Percentiles rank a stretch among this genome's conserved stretches.
phyloP scores from a whole-genome alignment of 352 stramenopile species.

The Globisporangium barbulae region DNA sequence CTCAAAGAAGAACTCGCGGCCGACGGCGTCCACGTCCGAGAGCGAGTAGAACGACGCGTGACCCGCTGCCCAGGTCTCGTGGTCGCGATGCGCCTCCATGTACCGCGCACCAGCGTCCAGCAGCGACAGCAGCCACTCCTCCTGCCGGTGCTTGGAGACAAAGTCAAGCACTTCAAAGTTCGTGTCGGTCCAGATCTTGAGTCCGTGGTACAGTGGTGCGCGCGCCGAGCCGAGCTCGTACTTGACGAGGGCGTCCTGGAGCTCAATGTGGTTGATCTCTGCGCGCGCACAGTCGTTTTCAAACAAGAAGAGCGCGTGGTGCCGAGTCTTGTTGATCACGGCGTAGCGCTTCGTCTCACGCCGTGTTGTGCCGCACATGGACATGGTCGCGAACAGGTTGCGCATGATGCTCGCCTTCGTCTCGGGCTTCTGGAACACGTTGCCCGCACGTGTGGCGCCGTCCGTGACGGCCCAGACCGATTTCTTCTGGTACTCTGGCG shows the following conservation, averaged over 20 bases:
- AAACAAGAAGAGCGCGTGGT: slow-evolving; percentile 21
- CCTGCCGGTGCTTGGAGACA: slow-evolving; percentile 15
- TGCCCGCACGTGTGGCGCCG: slow-evolving; percentile 26
- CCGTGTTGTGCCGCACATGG: slow-evolving; percentile 1
- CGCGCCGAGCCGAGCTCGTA: slow-evolving; percentile 13
- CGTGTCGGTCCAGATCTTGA: slow-evolving; percentile 15
- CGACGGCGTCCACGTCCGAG: slow-evolving; percentile 9
- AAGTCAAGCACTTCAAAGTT: slow-evolving; percentile 16
- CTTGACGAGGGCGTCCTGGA: slow-evolving; percentile 15
- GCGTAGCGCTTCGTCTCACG: slow-evolving; percentile 16
- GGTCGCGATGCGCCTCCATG: slow-evolving; percentile 9
- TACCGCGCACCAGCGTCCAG: slow-evolving; percentile 18
- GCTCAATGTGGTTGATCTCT: slow-evolving; percentile 12
- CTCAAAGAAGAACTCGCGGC: slow-evolving; percentile 20
- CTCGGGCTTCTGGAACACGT: slow-evolving; percentile 21
- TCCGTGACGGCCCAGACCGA: slow-evolving; percentile 39
- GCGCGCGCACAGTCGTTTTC: slow-evolving; percentile 14
- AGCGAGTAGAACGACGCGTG: slow-evolving; percentile 20
- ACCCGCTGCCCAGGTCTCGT: not conserved
- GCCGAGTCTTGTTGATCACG: slow-evolving; percentile 21
- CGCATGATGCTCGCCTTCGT: not conserved
- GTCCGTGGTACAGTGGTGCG: slow-evolving; percentile 11
- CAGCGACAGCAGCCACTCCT: slow-evolving; percentile 16
- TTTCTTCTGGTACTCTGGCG: slow-evolving; percentile 9
- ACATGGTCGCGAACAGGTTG: not conserved